Evolutionary conservation across 257 asterid genomes (phyloP).

Genomic region (Fraxinus americana): DNA sequence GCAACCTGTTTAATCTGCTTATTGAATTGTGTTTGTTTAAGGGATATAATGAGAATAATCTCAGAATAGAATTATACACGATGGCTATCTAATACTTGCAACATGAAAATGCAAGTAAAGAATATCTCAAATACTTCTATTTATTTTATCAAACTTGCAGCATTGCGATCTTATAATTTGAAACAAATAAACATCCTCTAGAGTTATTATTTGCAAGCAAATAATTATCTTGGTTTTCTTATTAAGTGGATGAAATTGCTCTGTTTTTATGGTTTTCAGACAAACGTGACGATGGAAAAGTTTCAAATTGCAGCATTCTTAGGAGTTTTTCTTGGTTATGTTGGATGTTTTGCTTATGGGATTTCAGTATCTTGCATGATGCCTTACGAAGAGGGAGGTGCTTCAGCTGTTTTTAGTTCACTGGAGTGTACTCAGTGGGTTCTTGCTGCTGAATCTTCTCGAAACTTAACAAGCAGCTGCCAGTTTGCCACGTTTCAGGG

Average conservation of each 20-base stretch:
- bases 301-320: conserved; percentile 19
- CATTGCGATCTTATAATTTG: neutral
- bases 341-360: conserved; percentile 33
- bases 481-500: conserved; percentile 69
- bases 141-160: neutral
- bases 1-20: no score
- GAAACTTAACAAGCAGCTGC: conserved; percentile 42
- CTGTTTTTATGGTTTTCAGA: neutral
- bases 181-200: neutral
- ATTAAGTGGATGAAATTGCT: neutral
- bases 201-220: neutral
- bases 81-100: no score
- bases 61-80: no score
- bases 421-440: conserved; percentile 54
- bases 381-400: conserved; percentile 73
- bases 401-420: conserved; percentile 51
- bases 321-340: conserved; percentile 29
- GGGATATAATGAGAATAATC: no score
- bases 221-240: neutral
- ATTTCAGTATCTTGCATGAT: conserved; percentile 63
- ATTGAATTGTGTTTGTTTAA: no score
- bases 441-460: conserved; percentile 30
- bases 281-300: conserved; percentile 28
- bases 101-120: no score
- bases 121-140: no score